Conservation (phyloP, 1,284 basidiomycete genomes). For the Porodaedalea pini region DNA sequence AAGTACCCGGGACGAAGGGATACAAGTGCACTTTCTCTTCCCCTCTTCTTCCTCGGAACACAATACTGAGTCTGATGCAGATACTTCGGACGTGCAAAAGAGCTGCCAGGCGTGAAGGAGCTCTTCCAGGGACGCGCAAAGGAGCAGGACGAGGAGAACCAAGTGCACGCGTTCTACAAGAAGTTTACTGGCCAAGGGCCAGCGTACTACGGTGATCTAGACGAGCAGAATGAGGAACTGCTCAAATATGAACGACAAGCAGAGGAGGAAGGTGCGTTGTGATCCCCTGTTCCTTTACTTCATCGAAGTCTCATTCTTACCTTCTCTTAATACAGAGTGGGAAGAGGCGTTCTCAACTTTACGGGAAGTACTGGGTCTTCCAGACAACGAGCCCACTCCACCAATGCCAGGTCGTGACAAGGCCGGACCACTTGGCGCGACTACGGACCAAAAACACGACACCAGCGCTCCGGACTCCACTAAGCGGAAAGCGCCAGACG, state of each 20-base stretch:
- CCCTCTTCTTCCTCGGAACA: not conserved
- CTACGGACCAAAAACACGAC: conserved; percentile 23
- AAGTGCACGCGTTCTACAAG: conserved; percentile 75
- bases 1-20: conserved; percentile 95
- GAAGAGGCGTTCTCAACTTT: conserved; percentile 59
- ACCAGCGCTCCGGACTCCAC: conserved; percentile 36
- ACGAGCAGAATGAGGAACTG: conserved; percentile 75
- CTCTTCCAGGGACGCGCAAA: conserved; percentile 83
- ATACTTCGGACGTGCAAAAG: conserved; percentile 97
- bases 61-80: conserved; percentile 37
- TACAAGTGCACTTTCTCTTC: conserved; percentile 78
- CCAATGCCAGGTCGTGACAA: conserved; percentile 45
- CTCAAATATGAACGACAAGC: conserved; percentile 68
- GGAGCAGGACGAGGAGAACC: conserved; percentile 83
- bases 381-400: conserved; percentile 49
- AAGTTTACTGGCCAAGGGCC: conserved; percentile 88
- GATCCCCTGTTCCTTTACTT: not conserved
- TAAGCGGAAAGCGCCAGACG: conserved; percentile 47
- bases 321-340: conserved; percentile 55
- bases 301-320: not conserved
- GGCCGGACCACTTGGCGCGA: conserved; percentile 25
- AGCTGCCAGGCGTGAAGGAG: conserved; percentile 93
- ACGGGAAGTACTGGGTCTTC: conserved; percentile 53
- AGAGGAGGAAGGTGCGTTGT: conserved; percentile 68
- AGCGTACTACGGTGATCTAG: conserved; percentile 88